Percentiles rank a stretch among this genome's conserved stretches.
These are phyloP conservation scores for Cladobotryum mycophilum DNA, from an alignment of 2,329 filamentous ascomycete species.

Conservation along the genomic window DNA sequence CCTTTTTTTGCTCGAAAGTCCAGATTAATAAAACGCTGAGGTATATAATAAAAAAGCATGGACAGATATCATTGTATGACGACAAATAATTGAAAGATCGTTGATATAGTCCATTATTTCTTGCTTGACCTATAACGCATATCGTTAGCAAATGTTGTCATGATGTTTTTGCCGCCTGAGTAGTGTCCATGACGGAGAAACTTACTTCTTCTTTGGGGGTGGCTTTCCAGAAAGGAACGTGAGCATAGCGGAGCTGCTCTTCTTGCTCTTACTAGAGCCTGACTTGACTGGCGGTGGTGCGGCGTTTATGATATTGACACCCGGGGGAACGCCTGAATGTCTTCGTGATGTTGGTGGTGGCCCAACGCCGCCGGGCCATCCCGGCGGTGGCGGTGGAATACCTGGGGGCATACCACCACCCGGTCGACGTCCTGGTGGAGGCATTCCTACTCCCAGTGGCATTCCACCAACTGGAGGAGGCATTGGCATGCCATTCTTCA, in stretches of 20 bases:
- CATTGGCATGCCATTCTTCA: slow-evolving; percentile 1
- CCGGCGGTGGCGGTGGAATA: slow-evolving; percentile 15
- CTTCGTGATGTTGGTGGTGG: not conserved
- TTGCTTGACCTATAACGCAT: slow-evolving; percentile 10
- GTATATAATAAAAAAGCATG: slow-evolving; percentile 9
- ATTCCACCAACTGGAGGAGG: not conserved
- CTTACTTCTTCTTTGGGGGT: slow-evolving; percentile 19
- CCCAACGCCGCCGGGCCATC: slow-evolving; percentile 10
- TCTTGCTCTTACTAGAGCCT: slow-evolving; percentile 9
- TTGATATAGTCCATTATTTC: slow-evolving; percentile 10
- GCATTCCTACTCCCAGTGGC: not conserved
- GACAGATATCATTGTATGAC: slow-evolving; percentile 2
- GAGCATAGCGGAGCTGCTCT: slow-evolving; percentile 14
- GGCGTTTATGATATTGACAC: slow-evolving; percentile 14
- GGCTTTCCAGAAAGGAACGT: slow-evolving; percentile 17
- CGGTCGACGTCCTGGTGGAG: slow-evolving; percentile 3
- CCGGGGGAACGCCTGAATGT: slow-evolving; percentile 1
- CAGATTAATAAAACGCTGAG: not conserved
- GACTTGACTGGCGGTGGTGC: slow-evolving; percentile 11
- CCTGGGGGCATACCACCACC: slow-evolving; percentile 7
- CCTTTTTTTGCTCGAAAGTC: not conserved
- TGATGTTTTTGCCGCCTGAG: not conserved
- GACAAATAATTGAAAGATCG: slow-evolving; percentile 8
- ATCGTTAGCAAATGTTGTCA: not conserved
- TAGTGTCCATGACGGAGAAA: too few relatives aligned